Evolutionary conservation across 2,329 filamentous ascomycete species (phyloP).

Genomic region (Lasiodiplodia sp.): DNA sequence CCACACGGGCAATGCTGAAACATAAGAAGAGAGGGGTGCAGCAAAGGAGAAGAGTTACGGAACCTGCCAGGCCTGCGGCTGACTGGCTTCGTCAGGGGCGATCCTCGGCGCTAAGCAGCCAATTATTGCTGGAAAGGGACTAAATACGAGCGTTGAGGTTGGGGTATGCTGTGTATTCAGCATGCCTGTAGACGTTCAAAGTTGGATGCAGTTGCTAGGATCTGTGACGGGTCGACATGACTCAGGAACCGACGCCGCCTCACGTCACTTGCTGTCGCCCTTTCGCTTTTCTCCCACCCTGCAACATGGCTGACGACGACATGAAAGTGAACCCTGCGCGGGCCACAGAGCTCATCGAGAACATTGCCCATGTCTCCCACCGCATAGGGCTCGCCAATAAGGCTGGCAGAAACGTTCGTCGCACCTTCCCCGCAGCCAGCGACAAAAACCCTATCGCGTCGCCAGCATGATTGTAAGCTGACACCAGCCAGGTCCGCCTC

Average conservation of each 20-base stretch:
- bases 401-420: conserved; percentile 39
- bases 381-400: conserved; percentile 51
- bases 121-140: conserved; percentile 16
- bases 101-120: conserved; percentile 4
- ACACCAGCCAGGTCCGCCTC: conserved; percentile 71
- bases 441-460: not conserved
- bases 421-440: not conserved
- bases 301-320: conserved; percentile 44
- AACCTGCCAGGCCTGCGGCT: not conserved
- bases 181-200: conserved; percentile 10
- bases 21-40: not conserved
- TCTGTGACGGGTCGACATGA: conserved; percentile 14
- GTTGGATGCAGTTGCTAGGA: conserved; percentile 24
- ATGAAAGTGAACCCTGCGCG: conserved; percentile 53
- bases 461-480: not conserved
- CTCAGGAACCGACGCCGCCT: conserved; percentile 2
- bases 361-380: conserved; percentile 50
- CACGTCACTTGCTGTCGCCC: conserved; percentile 10
- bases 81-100: not conserved
- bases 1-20: too few relatives aligned
- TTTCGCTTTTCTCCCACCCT: not conserved
- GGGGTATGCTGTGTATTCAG: conserved; percentile 22
- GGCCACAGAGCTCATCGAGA: conserved; percentile 55
- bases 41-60: not conserved
- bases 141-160: conserved; percentile 8